These are phyloP conservation scores for Cladosporium sphaerospermum DNA, from an alignment of 2,329 filamentous ascomycete species.

Conservation along the genomic window DNA sequence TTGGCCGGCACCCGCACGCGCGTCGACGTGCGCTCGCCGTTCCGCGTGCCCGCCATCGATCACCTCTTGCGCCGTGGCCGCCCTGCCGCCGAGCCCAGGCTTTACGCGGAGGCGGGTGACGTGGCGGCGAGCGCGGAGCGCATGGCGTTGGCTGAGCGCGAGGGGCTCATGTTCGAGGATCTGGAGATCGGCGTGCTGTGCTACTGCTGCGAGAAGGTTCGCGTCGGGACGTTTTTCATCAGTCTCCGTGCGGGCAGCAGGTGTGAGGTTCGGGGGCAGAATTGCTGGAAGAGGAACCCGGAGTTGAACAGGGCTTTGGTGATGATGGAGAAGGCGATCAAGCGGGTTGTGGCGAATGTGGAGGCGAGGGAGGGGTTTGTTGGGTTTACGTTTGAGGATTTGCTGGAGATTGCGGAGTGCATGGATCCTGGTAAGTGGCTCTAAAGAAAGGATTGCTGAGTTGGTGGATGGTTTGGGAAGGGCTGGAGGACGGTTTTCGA, in stretches of 20 bases:
- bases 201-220: not conserved
- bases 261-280: not conserved
- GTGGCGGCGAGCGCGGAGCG: not conserved
- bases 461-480: not conserved
- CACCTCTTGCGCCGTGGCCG: not conserved
- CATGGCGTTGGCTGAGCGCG: not conserved
- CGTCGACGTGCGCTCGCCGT: not conserved
- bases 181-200: not conserved
- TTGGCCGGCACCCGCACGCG: not conserved
- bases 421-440: not conserved
- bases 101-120: not conserved
- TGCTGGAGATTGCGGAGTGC: not conserved
- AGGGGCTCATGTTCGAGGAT: not conserved
- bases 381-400: not conserved
- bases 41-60: not conserved
- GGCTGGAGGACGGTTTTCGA: not conserved
- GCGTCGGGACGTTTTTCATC: not conserved
- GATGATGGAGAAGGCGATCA: not conserved
- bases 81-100: not conserved
- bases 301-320: not conserved
- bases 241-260: not conserved
- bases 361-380: not conserved
- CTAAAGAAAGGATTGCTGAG: not conserved
- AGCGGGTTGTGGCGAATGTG: not conserved
- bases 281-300: not conserved